phyloP scores from a whole-genome alignment of 257 asterid genomes.

The Fraxinus cuspidata region DNA sequence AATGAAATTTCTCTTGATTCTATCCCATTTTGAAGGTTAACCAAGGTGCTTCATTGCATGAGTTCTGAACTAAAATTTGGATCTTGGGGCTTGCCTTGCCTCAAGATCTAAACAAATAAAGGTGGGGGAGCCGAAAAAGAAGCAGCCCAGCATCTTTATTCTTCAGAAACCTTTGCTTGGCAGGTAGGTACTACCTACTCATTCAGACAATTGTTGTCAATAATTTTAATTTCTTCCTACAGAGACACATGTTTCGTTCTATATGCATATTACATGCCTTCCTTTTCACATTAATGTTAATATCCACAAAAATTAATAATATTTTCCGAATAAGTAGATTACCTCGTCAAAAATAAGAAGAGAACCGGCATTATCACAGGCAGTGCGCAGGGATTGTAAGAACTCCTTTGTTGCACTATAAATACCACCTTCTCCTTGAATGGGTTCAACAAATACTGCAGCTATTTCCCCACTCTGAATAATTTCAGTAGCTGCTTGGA shows the following conservation, averaged over 20 bases:
- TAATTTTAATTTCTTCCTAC: neutral
- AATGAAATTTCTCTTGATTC: neutral
- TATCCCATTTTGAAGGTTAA: neutral
- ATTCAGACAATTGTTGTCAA: neutral
- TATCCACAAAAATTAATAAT: neutral
- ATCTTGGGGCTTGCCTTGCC: neutral
- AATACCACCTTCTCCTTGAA: slow-evolving; percentile 99
- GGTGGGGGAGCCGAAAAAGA: neutral
- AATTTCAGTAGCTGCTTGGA: slow-evolving; percentile 61
- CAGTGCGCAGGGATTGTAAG: slow-evolving; percentile 62
- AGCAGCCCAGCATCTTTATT: neutral
- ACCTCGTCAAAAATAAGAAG: slow-evolving; percentile 98
- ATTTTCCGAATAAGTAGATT: slow-evolving; percentile 17
- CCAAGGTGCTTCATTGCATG: neutral
- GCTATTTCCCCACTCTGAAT: slow-evolving; percentile 75
- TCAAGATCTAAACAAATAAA: neutral
- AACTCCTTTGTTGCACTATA: slow-evolving; percentile 73
- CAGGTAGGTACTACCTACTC: neutral
- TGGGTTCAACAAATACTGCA: slow-evolving; percentile 93
- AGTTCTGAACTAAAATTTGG: neutral
- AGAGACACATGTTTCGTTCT: neutral
- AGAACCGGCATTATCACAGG: slow-evolving; percentile 72
- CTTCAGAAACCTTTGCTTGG: neutral
- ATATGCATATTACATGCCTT: neutral
- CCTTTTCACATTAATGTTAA: neutral